Conservation (phyloP, 2,329 filamentous ascomycete species). For the Penicillium sp. region DNA sequence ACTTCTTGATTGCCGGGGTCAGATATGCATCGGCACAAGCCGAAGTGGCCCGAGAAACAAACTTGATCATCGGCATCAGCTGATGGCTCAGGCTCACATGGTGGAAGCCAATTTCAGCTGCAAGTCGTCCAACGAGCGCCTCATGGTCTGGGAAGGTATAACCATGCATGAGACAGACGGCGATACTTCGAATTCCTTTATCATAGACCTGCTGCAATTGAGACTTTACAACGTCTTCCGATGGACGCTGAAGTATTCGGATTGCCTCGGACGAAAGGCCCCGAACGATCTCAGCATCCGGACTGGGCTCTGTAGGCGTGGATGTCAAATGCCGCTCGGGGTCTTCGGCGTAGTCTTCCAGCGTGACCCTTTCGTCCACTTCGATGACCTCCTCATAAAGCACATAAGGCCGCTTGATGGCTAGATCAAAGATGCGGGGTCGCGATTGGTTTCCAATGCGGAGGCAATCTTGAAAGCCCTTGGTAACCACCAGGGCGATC, state of each 20-base stretch:
- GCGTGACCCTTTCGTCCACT: slow-evolving; percentile 80
- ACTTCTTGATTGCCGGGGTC: slow-evolving; percentile 71
- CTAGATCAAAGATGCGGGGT: slow-evolving; percentile 84
- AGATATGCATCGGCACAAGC: slow-evolving; percentile 76
- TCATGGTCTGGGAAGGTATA: slow-evolving; percentile 90
- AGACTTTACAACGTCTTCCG: slow-evolving; percentile 47
- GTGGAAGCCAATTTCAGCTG: slow-evolving; percentile 71
- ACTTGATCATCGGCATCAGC: slow-evolving; percentile 83
- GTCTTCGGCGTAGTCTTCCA: slow-evolving; percentile 89
- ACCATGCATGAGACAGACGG: slow-evolving; percentile 85
- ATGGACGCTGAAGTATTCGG: slow-evolving; percentile 59
- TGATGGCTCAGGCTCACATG: slow-evolving; percentile 77
- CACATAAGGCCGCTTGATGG: slow-evolving; percentile 79
- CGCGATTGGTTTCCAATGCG: slow-evolving; percentile 86
- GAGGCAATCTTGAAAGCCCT: slow-evolving; percentile 81
- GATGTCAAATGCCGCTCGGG: slow-evolving; percentile 59
- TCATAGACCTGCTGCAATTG: slow-evolving; percentile 64
- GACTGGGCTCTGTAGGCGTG: slow-evolving; percentile 30
- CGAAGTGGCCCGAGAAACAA: slow-evolving; percentile 68
- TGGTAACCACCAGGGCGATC: slow-evolving; percentile 80
- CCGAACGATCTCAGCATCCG: slow-evolving; percentile 55
- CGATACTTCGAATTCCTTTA: slow-evolving; percentile 69
- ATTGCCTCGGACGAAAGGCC: slow-evolving; percentile 71
- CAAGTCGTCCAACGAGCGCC: slow-evolving; percentile 66
- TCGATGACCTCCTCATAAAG: slow-evolving; percentile 82